Percentiles rank a stretch among this genome's conserved stretches.
Evolutionary conservation across 805 yeast species (phyloP).

Genomic region (Ogataea sp.): DNA sequence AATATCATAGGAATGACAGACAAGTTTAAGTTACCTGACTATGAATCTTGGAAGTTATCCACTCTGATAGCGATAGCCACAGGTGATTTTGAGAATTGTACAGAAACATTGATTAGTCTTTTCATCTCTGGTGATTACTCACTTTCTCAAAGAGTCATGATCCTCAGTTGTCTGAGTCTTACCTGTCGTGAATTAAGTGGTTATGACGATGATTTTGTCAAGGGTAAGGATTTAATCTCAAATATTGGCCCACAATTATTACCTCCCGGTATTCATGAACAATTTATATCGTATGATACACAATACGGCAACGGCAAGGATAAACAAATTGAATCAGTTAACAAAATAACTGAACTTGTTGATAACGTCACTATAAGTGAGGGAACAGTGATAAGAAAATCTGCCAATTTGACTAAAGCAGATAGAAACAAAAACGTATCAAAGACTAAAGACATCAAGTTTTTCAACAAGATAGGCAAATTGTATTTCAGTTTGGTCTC

Average conservation of each 20-base stretch:
- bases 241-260: conserved; percentile 26
- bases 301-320: not conserved
- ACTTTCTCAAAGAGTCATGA: conserved; percentile 63
- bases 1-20: conserved; percentile 48
- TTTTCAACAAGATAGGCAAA: conserved; percentile 32
- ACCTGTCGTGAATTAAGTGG: conserved; percentile 72
- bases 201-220: conserved; percentile 39
- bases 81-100: conserved; percentile 31
- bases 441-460: conserved; percentile 16
- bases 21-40: conserved; percentile 44
- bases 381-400: conserved; percentile 37
- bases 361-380: conserved; percentile 24
- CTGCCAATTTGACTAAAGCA: conserved; percentile 25
- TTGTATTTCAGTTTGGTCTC: conserved; percentile 49
- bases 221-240: conserved; percentile 25
- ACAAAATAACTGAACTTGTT: conserved; percentile 6
- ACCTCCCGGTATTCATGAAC: conserved; percentile 38
- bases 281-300: conserved; percentile 25
- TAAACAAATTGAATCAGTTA: not conserved
- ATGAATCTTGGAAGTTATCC: conserved; percentile 59
- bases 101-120: conserved; percentile 37
- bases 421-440: conserved; percentile 3
- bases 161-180: conserved; percentile 61
- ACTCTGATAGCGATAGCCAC: conserved; percentile 58
- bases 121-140: conserved; percentile 72